Evolutionary conservation across 2,329 filamentous ascomycete species (phyloP), one percentile per base, ranked within the genome.

Genomic region (Sclerotinia glacialis): DNA sequence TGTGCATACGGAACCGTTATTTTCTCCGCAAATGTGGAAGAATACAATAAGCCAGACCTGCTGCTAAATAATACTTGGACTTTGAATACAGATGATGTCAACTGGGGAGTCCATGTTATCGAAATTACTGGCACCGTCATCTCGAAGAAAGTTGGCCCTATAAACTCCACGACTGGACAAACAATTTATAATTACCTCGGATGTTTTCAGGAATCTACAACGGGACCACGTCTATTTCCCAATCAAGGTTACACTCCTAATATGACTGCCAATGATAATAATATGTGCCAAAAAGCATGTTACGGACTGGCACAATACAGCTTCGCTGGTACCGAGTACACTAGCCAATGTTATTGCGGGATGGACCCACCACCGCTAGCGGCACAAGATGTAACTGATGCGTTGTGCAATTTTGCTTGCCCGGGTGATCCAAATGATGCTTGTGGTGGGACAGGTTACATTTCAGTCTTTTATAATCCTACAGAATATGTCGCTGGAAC

Each of bases 1-100:
- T 76, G 75, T 65, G 72, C 73, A 1, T 73, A 71, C 59, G 76
- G 71, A 9, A 72, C 70, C 1, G 74, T 77, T 12, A 47, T 74
- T 4, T 72, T 76, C 40, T 68, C 68, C 6, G 65, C 75, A 1
- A 69, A 69, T 4, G 70, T 71, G 8, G 69, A 72, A 62, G 69
- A 70, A 23, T 70, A 71, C 12, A 75, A 77, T 61, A 53, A 67
- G 8, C 69, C 67, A 9, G 64, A 71, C 11, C 71, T 72, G 14
- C 49, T 69, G 9, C 64, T 72, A 11, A 72, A 71, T 37, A 72
- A 72, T 26, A 67, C 70, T 14, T 79, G 78, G 78, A 78, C 75
- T 21, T 70, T 79, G 59, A 79, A 79, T 65, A 74, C 74, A 2
- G 75, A 78, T 64, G 78, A 79, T 67, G 69, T 76, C 11, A 74